Conservation (phyloP, 441 rosid genomes). For the Theobroma grandiflorum region DNA sequence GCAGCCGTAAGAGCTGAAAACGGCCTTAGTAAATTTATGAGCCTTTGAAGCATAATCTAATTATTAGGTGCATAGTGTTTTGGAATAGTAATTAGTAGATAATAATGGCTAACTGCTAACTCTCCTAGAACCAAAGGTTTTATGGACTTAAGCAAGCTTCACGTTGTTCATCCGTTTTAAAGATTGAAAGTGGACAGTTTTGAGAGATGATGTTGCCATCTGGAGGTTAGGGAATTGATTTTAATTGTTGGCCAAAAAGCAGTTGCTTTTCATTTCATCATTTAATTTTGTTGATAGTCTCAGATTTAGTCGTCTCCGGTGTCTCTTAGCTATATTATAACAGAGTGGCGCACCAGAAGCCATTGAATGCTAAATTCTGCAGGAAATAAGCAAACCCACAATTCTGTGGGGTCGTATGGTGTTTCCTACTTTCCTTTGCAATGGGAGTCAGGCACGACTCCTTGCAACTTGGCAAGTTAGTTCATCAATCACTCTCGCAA, state of each 20-base stretch:
- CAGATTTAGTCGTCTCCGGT: neutral
- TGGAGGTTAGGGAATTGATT: neutral
- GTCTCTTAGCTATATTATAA: neutral
- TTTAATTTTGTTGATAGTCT: neutral
- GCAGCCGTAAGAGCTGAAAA: slow-evolving; percentile 7
- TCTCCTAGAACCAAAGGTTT: neutral
- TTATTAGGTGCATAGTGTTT: neutral
- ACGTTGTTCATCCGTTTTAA: neutral
- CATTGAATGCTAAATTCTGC: slow-evolving; percentile 12
- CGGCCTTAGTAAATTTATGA: neutral
- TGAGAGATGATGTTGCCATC: neutral
- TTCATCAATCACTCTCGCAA: neutral
- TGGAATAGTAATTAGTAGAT: neutral
- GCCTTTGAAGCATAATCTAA: neutral
- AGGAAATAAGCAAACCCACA: neutral
- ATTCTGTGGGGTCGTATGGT: neutral
- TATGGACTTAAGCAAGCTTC: too few relatives aligned
- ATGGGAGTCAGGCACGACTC: neutral
- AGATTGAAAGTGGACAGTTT: neutral
- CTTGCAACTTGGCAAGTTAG: neutral
- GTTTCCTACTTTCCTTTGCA: neutral
- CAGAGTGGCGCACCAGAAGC: slow-evolving; percentile 1
- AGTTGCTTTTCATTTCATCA: neutral
- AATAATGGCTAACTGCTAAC: neutral
- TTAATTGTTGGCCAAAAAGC: neutral